phyloP scores from a whole-genome alignment of 495 filamentous ascomycete genomes.

The Cercophora scortea region DNA sequence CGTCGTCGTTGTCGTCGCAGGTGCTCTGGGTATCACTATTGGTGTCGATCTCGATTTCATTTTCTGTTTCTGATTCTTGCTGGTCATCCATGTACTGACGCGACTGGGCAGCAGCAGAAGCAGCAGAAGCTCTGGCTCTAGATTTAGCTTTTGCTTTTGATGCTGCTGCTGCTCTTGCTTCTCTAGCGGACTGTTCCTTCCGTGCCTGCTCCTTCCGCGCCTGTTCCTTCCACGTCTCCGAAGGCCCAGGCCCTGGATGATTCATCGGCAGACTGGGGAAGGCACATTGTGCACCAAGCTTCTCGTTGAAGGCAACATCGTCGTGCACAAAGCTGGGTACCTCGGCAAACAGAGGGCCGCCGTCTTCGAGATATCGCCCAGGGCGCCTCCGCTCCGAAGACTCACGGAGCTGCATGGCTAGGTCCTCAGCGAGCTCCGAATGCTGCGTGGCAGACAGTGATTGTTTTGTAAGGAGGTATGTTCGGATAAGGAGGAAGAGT shows the following conservation, averaged over 20 bases:
- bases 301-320: conserved; percentile 6
- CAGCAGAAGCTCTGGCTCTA: neutral
- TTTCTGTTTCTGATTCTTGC: neutral
- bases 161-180: too few species aligned
- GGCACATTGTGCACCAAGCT: conserved; percentile 11
- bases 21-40: neutral
- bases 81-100: neutral
- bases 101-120: neutral
- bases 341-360: conserved; percentile 3
- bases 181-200: too few species aligned
- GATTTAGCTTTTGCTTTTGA: neutral
- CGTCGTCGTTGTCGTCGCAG: neutral
- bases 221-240: conserved; percentile 6
- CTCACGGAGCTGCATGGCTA: conserved; percentile 1
- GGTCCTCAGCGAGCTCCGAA: too few species aligned
- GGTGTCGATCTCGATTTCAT: neutral
- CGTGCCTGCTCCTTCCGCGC: neutral
- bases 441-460: too few species aligned
- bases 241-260: conserved; percentile 9
- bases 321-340: conserved; percentile 7
- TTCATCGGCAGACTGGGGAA: conserved; percentile 13
- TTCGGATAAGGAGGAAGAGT: too few species aligned
- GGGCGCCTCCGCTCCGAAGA: neutral
- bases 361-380: conserved; percentile 12
- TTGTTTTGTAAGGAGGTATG: too few species aligned